These are phyloP conservation scores for Sphagnum magellanicum DNA, from an alignment of 228 moss, liverwort and hornwort species.

Conservation along the genomic window DNA sequence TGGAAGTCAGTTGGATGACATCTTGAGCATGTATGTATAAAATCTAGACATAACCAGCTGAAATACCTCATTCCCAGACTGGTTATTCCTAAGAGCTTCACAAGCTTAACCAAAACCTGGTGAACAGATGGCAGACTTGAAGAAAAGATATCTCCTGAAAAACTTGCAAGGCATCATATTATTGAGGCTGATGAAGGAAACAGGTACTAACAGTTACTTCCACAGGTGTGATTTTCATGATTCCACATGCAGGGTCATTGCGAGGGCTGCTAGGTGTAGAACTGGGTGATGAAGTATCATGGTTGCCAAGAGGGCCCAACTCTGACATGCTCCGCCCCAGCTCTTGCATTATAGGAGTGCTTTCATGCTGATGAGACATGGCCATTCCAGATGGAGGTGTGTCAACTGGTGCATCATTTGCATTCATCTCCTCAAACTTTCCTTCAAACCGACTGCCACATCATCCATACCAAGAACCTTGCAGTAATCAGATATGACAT, in stretches of 20 bases:
- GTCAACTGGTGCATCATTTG: slow-evolving; percentile 46
- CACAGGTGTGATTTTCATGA: slow-evolving; percentile 72
- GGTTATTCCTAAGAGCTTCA: too few species aligned
- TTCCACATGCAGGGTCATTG: slow-evolving; percentile 66
- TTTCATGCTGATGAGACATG: slow-evolving; percentile 15
- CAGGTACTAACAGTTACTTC: slow-evolving; percentile 60
- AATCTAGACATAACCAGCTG: too few species aligned
- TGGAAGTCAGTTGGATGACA: neutral
- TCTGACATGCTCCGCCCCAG: slow-evolving; percentile 26
- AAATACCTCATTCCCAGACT: too few species aligned
- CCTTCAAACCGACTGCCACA: slow-evolving; percentile 66
- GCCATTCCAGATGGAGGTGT: slow-evolving; percentile 12
- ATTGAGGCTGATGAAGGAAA: too few species aligned
- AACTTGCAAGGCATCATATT: too few species aligned
- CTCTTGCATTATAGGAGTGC: slow-evolving; percentile 17
- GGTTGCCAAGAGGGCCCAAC: slow-evolving; percentile 28
- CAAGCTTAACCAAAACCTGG: too few species aligned
- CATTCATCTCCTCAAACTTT: slow-evolving; percentile 77
- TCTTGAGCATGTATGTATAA: too few species aligned
- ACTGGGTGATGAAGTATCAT: slow-evolving; percentile 44
- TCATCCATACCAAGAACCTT: neutral
- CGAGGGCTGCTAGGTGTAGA: slow-evolving; percentile 45
- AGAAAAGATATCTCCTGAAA: too few species aligned
- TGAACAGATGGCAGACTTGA: neutral
- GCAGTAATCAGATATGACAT: too few species aligned